Base-by-base conservation (phyloP, 83 land plant genomes). In the Diphasiastrum complanatum region DNA sequence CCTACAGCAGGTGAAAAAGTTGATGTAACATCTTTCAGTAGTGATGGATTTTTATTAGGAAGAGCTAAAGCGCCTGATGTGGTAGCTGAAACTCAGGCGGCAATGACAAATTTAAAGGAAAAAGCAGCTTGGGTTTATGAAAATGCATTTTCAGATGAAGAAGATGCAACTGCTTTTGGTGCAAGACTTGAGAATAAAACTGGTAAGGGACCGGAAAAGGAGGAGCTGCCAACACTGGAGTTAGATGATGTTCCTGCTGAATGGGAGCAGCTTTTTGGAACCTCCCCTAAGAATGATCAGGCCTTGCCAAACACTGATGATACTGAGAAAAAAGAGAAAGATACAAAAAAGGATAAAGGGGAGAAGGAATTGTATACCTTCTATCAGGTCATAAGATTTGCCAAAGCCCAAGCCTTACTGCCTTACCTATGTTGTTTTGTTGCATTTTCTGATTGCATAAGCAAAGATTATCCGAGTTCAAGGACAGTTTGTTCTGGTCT, bases 101-200 rank as follows among this genome's bases (percentile, higher is more conserved):
- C 64, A 24, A 74, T 72, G 66, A 61, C 54, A 12, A 53, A 46
- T 37, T 46, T 63, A 45, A 63, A 67, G 56, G 51, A 52, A 34
- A 67, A 34, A 40, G 60, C 54, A 0, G 65, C 54, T 27, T 73
- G 41, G 70, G 48, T 55, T 2, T 56, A 61, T 60, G 78, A 77
- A 35, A 73, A 40, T 67, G 67, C 61, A 12, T 68, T 74, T 45
- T 63, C 75, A 51, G 77, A 74, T 51, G 77, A 67, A 24, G 64
- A 57, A 14, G 59, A 52, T n/a, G 45, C 19, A 19, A 6, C 25
- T 5, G 10, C 8, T 4, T 14, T 37, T 43, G 61, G 27, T 45
- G 61, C 34, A 16, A 41, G 43, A 19, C 29, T 18, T 52, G 46
- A 53, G 22, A 24, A 33, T 20, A 51, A 45, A 40, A 14, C 62